Conservation (phyloP, 2,329 filamentous ascomycete genomes). For the Pestalotiopsis sp. region DNA sequence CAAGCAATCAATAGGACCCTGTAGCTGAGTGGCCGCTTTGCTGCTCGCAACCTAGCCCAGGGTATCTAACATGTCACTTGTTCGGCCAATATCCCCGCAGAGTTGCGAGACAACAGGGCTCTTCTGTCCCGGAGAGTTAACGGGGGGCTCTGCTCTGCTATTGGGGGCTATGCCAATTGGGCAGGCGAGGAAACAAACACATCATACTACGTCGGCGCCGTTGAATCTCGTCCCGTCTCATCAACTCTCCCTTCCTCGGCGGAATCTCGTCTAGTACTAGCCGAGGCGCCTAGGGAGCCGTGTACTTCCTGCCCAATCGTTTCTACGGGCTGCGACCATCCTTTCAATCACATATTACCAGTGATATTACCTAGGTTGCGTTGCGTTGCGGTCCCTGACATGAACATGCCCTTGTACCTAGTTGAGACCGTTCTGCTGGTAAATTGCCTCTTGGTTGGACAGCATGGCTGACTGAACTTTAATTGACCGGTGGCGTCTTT, state of each 20-base stretch:
- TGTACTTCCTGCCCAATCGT: background rate
- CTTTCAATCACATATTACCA: background rate
- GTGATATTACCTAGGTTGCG: background rate
- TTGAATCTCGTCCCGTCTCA: too few species aligned
- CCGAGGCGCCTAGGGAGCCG: background rate
- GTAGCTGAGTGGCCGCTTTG: background rate
- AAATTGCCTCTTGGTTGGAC: background rate
- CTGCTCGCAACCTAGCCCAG: background rate
- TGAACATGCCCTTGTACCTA: background rate
- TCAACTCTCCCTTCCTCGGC: background rate
- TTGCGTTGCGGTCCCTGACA: background rate
- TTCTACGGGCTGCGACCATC: background rate
- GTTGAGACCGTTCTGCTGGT: background rate
- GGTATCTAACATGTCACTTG: background rate
- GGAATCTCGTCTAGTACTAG: background rate
- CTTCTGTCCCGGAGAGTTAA: background rate
- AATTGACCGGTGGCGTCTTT: background rate
- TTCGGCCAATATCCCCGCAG: too few species aligned
- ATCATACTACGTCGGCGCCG: background rate
- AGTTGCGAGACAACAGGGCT: too few species aligned
- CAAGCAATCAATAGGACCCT: background rate
- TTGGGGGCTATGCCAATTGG: constrained; percentile 3
- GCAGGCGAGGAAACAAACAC: constrained; percentile 3
- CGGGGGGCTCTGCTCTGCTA: background rate
- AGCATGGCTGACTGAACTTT: background rate